A percentile compares a stretch with the other conserved stretches of the same genome.
Conservation (phyloP, 192 early-diverging fungal species). For the Umbelopsis sp. region DNA sequence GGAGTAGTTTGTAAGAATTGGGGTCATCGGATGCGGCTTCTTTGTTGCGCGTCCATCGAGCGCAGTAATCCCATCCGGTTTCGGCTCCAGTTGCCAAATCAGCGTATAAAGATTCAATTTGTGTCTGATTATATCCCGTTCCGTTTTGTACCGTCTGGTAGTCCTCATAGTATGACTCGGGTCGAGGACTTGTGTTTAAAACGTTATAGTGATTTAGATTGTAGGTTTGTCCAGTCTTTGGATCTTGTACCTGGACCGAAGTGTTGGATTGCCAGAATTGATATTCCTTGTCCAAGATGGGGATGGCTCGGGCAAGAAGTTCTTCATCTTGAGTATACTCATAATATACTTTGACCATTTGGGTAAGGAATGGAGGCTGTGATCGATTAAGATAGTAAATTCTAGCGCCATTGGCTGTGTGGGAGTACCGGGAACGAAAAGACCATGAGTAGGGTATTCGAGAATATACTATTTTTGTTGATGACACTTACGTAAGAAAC, state of each 20-base stretch:
- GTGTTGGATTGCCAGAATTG: constrained; percentile 60
- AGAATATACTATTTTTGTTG: background rate
- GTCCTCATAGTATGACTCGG: constrained; percentile 67
- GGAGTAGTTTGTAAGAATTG: constrained; percentile 41
- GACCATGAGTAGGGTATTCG: background rate
- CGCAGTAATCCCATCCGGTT: constrained; percentile 71
- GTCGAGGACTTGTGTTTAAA: constrained; percentile 54
- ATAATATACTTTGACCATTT: constrained; percentile 69
- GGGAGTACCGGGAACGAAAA: background rate
- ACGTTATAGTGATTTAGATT: constrained; percentile 58
- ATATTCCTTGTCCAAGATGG: constrained; percentile 60
- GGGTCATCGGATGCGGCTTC: constrained; percentile 17
- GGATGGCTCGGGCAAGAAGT: constrained; percentile 50
- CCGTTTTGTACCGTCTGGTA: constrained; percentile 51
- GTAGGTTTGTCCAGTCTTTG: constrained; percentile 25
- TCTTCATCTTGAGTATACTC: constrained; percentile 48
- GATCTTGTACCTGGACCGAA: constrained; percentile 38
- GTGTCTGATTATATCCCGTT: constrained; percentile 33
- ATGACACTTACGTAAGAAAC: constrained; percentile 64
- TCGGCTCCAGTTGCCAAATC: constrained; percentile 73
- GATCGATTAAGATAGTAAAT: constrained; percentile 75
- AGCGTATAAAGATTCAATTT: constrained; percentile 48
- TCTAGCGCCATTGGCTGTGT: constrained; percentile 68
- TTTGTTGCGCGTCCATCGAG: constrained; percentile 55
- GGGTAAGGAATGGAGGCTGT: constrained; percentile 67